Percentiles rank a stretch among this genome's conserved stretches.
phyloP scores from a whole-genome alignment of 306 rosid species.

The Cicer cuneatum region DNA sequence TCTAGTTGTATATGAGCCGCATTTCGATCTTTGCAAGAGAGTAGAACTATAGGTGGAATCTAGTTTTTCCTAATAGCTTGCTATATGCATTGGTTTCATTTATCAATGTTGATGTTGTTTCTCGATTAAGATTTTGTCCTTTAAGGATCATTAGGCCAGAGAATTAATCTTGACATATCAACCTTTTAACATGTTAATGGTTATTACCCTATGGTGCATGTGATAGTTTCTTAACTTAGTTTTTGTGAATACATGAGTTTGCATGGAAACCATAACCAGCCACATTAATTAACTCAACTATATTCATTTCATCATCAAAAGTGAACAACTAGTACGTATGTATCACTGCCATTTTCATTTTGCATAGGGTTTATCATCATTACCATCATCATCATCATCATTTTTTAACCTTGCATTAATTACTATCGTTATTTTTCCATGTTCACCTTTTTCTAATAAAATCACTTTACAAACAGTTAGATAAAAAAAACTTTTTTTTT shows the following conservation, averaged over 20 bases:
- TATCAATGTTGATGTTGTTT: slow-evolving; percentile 40
- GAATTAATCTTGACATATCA: neutral
- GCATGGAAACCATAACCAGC: slow-evolving; percentile 42
- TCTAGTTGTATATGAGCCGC: slow-evolving; percentile 37
- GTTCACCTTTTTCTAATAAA: neutral
- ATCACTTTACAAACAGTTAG: neutral
- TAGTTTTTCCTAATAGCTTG: slow-evolving; percentile 32
- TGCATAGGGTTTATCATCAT: neutral
- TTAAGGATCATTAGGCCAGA: slow-evolving; percentile 3
- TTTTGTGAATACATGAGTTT: slow-evolving; percentile 11
- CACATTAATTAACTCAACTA: neutral
- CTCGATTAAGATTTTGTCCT: slow-evolving; percentile 36
- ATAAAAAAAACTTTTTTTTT: neutral
- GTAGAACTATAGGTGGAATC: slow-evolving; percentile 42
- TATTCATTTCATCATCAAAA: neutral
- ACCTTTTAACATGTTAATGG: neutral
- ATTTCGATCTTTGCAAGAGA: neutral
- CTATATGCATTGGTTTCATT: slow-evolving; percentile 33
- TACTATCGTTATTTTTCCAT: neutral
- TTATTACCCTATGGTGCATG: slow-evolving; percentile 29
- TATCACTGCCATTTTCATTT: neutral
- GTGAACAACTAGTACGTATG: neutral
- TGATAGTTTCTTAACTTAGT: neutral
- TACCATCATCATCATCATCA: neutral
- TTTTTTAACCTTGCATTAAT: neutral